Evolutionary conservation across 352 stramenopile species (phyloP).

Genomic region (Globisporangium megalacanthum): DNA sequence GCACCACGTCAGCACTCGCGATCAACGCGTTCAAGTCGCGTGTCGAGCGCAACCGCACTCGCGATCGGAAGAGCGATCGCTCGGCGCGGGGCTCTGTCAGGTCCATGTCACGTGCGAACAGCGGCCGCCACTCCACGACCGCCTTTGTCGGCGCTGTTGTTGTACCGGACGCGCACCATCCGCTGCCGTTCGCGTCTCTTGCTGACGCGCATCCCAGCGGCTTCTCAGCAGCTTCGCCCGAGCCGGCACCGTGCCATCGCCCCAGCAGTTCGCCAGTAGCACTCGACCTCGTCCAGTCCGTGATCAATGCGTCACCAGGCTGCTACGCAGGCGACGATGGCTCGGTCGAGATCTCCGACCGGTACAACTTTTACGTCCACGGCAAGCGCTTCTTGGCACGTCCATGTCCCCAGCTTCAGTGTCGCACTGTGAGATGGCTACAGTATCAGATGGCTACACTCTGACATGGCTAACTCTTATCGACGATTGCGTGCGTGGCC

Average conservation of each 20-base stretch:
- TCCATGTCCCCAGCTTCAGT: background rate
- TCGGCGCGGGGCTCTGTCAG: background rate
- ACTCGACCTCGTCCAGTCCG: conserved; percentile 8
- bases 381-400: conserved; percentile 40
- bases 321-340: conserved; percentile 53
- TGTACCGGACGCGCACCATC: background rate
- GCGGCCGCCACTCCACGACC: background rate
- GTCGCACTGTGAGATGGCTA: background rate
- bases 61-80: background rate
- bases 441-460: background rate
- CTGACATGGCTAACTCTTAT: too few species aligned
- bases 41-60: conserved; percentile 10
- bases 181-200: too few species aligned
- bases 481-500: too few species aligned
- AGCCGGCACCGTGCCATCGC: background rate
- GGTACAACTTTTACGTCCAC: conserved; percentile 60
- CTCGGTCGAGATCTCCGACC: conserved; percentile 36
- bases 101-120: conserved; percentile 4
- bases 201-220: background rate
- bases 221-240: background rate
- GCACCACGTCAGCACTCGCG: conserved; percentile 10
- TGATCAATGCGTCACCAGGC: conserved; percentile 18
- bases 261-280: background rate
- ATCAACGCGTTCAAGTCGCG: conserved; percentile 15
- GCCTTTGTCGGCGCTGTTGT: background rate